A percentile compares a stretch with the other conserved stretches of the same genome.
phyloP scores from a whole-genome alignment of 2,329 filamentous ascomycete genomes.

The Venturia oleaginea region DNA sequence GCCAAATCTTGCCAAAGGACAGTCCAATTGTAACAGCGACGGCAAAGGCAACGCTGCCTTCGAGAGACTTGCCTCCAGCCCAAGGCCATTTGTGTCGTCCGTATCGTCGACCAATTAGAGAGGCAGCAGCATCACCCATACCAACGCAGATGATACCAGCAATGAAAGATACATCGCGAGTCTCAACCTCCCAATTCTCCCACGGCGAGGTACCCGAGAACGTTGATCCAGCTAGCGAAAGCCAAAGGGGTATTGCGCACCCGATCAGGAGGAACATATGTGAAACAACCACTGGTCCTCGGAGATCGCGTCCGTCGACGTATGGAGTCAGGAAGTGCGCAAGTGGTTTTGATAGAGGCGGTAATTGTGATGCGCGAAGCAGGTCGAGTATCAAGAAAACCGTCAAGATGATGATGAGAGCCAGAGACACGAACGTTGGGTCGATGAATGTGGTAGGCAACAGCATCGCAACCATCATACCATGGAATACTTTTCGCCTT shows the following conservation, averaged over 20 bases:
- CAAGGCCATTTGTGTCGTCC: slow-evolving; percentile 89
- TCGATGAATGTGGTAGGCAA: slow-evolving; percentile 80
- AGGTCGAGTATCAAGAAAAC: slow-evolving; percentile 85
- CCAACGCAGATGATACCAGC: slow-evolving; percentile 90
- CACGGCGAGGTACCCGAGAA: slow-evolving; percentile 42
- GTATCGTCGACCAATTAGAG: slow-evolving; percentile 76
- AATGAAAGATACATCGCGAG: slow-evolving; percentile 78
- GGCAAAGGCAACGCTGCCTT: slow-evolving; percentile 76
- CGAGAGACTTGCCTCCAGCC: slow-evolving; percentile 91
- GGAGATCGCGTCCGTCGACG: slow-evolving; percentile 85
- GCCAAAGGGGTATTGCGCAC: slow-evolving; percentile 90
- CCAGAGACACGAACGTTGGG: slow-evolving; percentile 71
- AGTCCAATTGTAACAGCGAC: slow-evolving; percentile 69
- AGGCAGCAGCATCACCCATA: slow-evolving; percentile 88
- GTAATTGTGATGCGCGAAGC: slow-evolving; percentile 81
- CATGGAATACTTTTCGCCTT: slow-evolving; percentile 92
- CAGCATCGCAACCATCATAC: slow-evolving; percentile 96
- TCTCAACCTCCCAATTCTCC: slow-evolving; percentile 62
- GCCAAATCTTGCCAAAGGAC: slow-evolving; percentile 60
- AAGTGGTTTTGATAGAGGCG: slow-evolving; percentile 77
- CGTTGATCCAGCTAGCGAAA: slow-evolving; percentile 57
- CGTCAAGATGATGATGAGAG: slow-evolving; percentile 68
- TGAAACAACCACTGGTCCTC: slow-evolving; percentile 88
- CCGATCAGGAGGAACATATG: slow-evolving; percentile 95
- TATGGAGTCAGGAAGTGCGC: slow-evolving; percentile 85